Evolutionary conservation across 345 rosid species (phyloP), one percentile per base, ranked within the genome.

Genomic region (Pistacia integerrima): DNA sequence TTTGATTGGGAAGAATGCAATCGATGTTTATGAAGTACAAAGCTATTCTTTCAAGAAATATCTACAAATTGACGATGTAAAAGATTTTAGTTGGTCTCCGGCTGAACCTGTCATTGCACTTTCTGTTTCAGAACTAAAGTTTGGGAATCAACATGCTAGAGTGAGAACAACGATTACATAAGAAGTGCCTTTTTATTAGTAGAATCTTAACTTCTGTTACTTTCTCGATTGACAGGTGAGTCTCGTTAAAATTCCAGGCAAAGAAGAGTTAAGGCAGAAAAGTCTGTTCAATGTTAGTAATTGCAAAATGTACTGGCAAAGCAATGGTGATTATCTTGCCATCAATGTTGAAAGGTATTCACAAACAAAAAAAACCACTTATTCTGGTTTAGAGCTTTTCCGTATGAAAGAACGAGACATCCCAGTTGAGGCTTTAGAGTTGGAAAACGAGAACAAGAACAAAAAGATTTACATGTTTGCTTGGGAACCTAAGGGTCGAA

Each of bases 1-100:
- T 48, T 80, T 61, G 58, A 49, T 84, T 64, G 82, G 86, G 61
- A 80, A 75, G 55, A 80, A 84, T 51, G 76, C 76, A 79, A 78
- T 80, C n/a, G 76, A 81, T 20, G 67, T 83, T 14, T 80, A 80
- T 67, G 86, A 83, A 68, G 72, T 82, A 5, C 78, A 80, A 68
- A 72, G 80, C 16, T 63, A 75, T 25, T 60, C 76, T 46, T 83
- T 80, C 36, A 78, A 84, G 79, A 84, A 80, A 70, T 80, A 80
- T n/a, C 59, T 78, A 74, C 74, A 75, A 62, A 64, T 73, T 75
- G 86, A 83, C 69, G 77, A 76, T 58, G 76, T 78, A 3, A 52
- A 75, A 72, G 84, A 83, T 64, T 84, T 84, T 59, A 77, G 75
- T 73, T 84, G 86, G 84, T 84, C 86, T 13, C 86, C 84, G 22